A percentile compares a stretch with the other conserved stretches of the same genome.
phyloP scores from a whole-genome alignment of 1,284 basidiomycete genomes.

The Cryptococcus sp. region DNA sequence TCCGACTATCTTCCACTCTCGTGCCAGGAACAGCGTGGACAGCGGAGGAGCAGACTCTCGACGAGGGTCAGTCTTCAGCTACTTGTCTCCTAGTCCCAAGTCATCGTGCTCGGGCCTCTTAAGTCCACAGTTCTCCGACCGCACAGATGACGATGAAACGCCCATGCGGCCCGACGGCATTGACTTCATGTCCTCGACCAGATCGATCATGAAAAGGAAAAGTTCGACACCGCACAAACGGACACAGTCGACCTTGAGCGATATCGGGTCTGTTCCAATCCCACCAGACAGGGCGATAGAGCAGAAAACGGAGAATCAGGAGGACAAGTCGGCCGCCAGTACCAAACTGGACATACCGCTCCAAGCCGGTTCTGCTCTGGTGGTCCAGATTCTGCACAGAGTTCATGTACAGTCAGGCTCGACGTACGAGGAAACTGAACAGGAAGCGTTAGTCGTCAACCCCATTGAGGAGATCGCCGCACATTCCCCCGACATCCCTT shows the following conservation, averaged over 20 bases:
- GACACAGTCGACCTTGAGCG: slow-evolving; percentile 15
- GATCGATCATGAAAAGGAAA: not conserved
- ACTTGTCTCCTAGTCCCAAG: not conserved
- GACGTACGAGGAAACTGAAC: no score
- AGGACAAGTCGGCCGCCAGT: not conserved
- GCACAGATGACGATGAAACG: not conserved
- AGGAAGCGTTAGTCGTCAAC: no score
- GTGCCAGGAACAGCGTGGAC: not conserved
- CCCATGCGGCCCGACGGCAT: not conserved
- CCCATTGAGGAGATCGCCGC: not conserved
- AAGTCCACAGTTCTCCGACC: no score
- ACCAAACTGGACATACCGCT: no score
- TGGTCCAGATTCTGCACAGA: no score
- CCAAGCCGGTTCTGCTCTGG: no score
- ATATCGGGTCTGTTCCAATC: slow-evolving; percentile 17
- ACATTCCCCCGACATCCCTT: not conserved
- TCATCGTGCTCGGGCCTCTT: no score
- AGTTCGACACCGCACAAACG: slow-evolving; percentile 5
- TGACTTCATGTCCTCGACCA: not conserved
- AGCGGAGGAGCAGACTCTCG: not conserved
- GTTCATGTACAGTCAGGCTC: no score
- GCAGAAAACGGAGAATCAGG: not conserved
- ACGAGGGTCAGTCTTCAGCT: not conserved
- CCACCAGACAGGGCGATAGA: slow-evolving; percentile 16
- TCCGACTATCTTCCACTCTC: not conserved